Conservation (phyloP, 2,329 filamentous ascomycete species). For the Curvularia verruculosa region DNA sequence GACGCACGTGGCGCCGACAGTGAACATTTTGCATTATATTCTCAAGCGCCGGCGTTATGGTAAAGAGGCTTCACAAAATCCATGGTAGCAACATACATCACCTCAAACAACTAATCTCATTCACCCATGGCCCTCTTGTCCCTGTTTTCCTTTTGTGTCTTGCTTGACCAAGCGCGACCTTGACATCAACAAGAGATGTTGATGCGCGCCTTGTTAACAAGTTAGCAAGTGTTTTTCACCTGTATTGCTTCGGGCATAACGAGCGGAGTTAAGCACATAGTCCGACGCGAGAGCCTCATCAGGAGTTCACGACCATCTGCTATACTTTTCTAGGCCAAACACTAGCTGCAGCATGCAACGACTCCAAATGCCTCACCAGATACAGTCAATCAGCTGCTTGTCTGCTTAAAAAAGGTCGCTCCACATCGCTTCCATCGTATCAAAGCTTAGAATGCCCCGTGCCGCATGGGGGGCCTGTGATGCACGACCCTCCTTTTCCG, state of each 20-base stretch:
- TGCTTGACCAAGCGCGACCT: not conserved
- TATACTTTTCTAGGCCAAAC: not conserved
- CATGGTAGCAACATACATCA: not conserved
- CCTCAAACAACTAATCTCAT: not conserved
- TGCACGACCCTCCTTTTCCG: not conserved
- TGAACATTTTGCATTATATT: constrained; percentile 19
- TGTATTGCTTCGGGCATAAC: not conserved
- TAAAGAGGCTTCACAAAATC: constrained; percentile 10
- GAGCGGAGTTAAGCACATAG: not conserved
- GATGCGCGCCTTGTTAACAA: not conserved
- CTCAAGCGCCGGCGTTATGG: constrained; percentile 37
- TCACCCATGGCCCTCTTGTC: not conserved
- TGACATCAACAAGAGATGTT: not conserved
- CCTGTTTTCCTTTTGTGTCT: not conserved
- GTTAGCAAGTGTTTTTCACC: not conserved
- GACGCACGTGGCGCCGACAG: not conserved
- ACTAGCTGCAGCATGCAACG: not conserved
- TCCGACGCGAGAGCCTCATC: not conserved
- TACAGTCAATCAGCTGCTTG: not conserved
- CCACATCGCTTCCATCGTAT: not conserved
- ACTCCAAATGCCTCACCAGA: not conserved
- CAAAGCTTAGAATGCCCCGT: not conserved
- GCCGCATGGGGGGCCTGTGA: not conserved
- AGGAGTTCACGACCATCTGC: not conserved
- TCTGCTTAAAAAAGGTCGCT: not conserved